Percentiles rank a stretch among this genome's conserved stretches.
These are phyloP conservation scores for Hemileccinum impolitum DNA, from an alignment of 768 basidiomycete species.

Conservation along the genomic window DNA sequence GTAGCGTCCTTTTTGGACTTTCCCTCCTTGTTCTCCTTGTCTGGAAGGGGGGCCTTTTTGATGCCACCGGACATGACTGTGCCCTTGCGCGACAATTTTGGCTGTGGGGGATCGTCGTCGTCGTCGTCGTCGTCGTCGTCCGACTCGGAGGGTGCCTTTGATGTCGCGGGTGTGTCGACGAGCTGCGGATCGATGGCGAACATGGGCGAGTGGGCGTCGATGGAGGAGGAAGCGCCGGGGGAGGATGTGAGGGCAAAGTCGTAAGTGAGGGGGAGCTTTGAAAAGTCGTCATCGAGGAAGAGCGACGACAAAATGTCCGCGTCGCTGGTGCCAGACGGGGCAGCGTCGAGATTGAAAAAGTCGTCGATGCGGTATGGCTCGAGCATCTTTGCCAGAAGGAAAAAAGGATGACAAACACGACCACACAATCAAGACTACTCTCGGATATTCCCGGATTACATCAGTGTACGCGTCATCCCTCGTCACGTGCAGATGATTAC, in stretches of 20 bases:
- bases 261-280: conserved; percentile 28
- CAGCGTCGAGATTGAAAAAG: conserved; percentile 65
- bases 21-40: conserved; percentile 32
- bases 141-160: conserved; percentile 40
- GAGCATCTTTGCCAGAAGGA: conserved; percentile 11
- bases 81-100: conserved; percentile 57
- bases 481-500: conserved; percentile 45
- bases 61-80: conserved; percentile 74
- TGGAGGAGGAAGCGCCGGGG: conserved; percentile 18
- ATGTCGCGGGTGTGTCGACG: conserved; percentile 59
- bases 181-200: conserved; percentile 74
- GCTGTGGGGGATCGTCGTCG: conserved; percentile 32
- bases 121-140: conserved; percentile 39
- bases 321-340: conserved; percentile 27
- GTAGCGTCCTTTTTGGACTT: conserved; percentile 28
- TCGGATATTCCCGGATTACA: conserved; percentile 16
- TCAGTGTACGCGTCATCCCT: conserved; percentile 18
- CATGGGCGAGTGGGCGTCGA: conserved; percentile 25
- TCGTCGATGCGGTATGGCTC: conserved; percentile 44
- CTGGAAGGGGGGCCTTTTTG: conserved; percentile 49
- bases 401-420: background rate
- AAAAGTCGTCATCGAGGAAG: conserved; percentile 43
- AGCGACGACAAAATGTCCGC: conserved; percentile 37
- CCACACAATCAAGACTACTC: too few relatives aligned
- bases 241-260: conserved; percentile 28